Conservation (phyloP, 805 yeast species). For the Barnettozyma sp. region DNA sequence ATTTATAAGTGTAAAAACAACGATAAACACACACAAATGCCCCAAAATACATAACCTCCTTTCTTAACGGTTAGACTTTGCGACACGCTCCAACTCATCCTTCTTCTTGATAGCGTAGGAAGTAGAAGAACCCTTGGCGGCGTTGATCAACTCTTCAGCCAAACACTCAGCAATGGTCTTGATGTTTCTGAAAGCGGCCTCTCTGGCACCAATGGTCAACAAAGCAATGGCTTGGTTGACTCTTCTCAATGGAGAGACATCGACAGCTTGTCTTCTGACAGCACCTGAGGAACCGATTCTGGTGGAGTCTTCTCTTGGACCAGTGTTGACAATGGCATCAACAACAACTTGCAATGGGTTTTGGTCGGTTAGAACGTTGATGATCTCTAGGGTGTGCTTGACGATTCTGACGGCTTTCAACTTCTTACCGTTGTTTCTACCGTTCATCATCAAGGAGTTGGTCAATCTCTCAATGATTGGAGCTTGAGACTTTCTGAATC, state of each 20-base stretch:
- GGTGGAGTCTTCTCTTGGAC: conserved; percentile 99
- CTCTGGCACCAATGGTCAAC: conserved; percentile 99
- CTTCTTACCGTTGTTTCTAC: conserved; percentile 99
- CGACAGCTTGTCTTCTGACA: conserved; percentile 99
- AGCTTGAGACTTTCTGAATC: conserved; percentile 99
- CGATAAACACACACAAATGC: conserved; percentile 10
- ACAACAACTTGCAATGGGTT: conserved; percentile 99
- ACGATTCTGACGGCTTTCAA: conserved; percentile 99
- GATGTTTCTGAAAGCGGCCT: conserved; percentile 99
- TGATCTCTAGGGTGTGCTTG: conserved; percentile 98
- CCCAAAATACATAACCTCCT: conserved; percentile 12
- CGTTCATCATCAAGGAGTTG: conserved; percentile 99
- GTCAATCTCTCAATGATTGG: conserved; percentile 99
- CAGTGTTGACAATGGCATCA: conserved; percentile 99
- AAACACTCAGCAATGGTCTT: conserved; percentile 99
- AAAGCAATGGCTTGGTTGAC: conserved; percentile 98
- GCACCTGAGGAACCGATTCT: conserved; percentile 99
- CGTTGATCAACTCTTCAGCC: conserved; percentile 99
- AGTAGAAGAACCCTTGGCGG: conserved; percentile 99
- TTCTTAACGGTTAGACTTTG: conserved; percentile 99
- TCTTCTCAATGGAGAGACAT: conserved; percentile 99
- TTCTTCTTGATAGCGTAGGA: conserved; percentile 99
- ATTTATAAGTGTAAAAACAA: conserved; percentile 5
- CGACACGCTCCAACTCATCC: conserved; percentile 99
- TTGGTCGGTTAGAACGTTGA: conserved; percentile 94